These are phyloP conservation scores for Rosa hybrid DNA, from an alignment of 331 rosid genomes.

Conservation along the genomic window DNA sequence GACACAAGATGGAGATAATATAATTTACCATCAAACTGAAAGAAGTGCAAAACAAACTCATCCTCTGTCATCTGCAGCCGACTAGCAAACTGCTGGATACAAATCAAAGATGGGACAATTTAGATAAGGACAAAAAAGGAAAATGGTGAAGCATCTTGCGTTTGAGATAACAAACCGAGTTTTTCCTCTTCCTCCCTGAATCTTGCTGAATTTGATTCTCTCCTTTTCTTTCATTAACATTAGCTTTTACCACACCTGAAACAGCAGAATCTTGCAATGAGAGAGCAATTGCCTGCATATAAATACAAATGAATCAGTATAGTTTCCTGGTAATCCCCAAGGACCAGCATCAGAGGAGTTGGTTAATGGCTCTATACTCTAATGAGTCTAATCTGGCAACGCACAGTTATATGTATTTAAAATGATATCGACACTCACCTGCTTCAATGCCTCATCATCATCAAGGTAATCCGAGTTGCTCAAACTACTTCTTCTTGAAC, in stretches of 20 bases:
- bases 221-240: constrained; percentile 34
- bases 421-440: constrained; percentile 39
- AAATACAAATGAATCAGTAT: constrained; percentile 25
- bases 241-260: constrained; percentile 24
- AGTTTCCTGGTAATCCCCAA: constrained; percentile 1
- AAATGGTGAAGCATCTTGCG: neutral
- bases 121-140: neutral
- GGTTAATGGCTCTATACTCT: neutral
- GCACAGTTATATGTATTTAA: neutral
- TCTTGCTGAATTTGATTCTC: constrained; percentile 43
- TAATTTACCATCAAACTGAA: constrained; percentile 79
- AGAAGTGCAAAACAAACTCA: constrained; percentile 74
- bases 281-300: constrained; percentile 78
- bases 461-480: constrained; percentile 34
- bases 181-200: constrained; percentile 64
- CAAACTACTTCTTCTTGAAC: constrained; percentile 25
- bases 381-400: neutral
- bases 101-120: constrained; percentile 15
- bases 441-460: constrained; percentile 71
- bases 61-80: constrained; percentile 88
- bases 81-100: constrained; percentile 59
- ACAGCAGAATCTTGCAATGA: constrained; percentile 56
- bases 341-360: neutral
- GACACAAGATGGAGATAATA: constrained; percentile 25
- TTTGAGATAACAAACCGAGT: constrained; percentile 46